A percentile compares a stretch with the other conserved stretches of the same genome.
phyloP scores from a whole-genome alignment of 257 asterid genomes.

The Nicotiana undulata region DNA sequence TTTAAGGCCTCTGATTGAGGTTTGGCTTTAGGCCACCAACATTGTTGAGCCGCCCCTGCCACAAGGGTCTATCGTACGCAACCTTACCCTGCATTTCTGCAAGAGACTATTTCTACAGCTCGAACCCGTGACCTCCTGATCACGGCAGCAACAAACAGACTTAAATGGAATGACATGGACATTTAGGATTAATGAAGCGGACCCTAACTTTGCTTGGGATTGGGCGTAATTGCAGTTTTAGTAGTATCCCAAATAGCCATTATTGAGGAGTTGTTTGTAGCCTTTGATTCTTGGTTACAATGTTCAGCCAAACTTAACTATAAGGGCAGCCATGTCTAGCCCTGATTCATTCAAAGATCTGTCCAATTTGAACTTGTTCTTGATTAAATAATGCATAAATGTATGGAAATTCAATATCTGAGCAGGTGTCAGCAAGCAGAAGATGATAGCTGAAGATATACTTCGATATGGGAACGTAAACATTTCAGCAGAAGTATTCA shows the following conservation, averaged over 20 bases:
- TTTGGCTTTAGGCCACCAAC: too few species aligned
- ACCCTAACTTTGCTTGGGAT: neutral
- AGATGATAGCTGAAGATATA: slow-evolving; percentile 42
- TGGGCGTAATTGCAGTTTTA: neutral
- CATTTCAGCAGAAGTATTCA: slow-evolving; percentile 60
- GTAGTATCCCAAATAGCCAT: neutral
- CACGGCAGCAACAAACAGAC: too few species aligned
- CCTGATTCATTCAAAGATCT: neutral
- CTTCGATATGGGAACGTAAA: slow-evolving; percentile 30
- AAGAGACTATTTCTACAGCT: too few species aligned
- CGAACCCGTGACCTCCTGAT: too few species aligned
- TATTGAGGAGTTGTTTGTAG: neutral
- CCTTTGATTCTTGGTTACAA: neutral
- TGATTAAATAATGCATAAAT: neutral
- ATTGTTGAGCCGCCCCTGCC: too few species aligned
- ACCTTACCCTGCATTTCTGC: too few species aligned
- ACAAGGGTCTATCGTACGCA: too few species aligned
- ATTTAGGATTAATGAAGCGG: neutral
- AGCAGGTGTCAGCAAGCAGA: slow-evolving; percentile 45
- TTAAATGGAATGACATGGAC: neutral
- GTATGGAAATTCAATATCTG: neutral
- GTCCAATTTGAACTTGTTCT: neutral
- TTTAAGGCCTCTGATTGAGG: too few species aligned
- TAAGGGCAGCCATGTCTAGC: neutral
- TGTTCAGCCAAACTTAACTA: too few species aligned